A percentile compares a stretch with the other conserved stretches of the same genome.
phyloP scores from a whole-genome alignment of 2,329 filamentous ascomycete species.

The Xylaria hypoxylon region DNA sequence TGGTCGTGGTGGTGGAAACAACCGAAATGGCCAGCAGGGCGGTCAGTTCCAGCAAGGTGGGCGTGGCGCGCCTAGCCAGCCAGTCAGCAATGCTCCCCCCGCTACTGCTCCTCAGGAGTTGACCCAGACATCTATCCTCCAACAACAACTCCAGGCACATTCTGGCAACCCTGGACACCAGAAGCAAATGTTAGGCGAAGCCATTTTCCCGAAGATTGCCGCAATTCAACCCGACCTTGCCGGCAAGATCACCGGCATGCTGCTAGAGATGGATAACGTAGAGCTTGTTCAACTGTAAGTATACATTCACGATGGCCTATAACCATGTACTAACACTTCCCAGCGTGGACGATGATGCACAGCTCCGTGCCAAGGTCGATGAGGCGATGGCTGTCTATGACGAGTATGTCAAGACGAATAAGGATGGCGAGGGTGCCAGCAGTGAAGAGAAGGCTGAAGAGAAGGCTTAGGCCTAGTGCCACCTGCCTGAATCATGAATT shows the following conservation, averaged over 20 bases:
- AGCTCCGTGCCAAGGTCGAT: slow-evolving; percentile 94
- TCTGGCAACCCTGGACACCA: slow-evolving; percentile 75
- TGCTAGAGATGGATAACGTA: slow-evolving; percentile 97
- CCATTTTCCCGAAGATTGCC: slow-evolving; percentile 98
- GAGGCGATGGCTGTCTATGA: slow-evolving; percentile 98
- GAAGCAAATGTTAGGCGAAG: slow-evolving; percentile 98
- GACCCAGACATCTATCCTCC: slow-evolving; percentile 60
- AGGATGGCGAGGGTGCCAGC: slow-evolving; percentile 60
- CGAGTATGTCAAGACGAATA: slow-evolving; percentile 94
- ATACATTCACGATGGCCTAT: background rate
- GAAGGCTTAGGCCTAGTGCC: slow-evolving; percentile 59
- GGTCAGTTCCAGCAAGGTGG: slow-evolving; percentile 61
- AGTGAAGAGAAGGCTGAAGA: slow-evolving; percentile 66
- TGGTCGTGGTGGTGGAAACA: slow-evolving; percentile 59
- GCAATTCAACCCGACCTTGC: slow-evolving; percentile 93
- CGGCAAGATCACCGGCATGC: slow-evolving; percentile 99
- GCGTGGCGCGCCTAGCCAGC: slow-evolving; percentile 58
- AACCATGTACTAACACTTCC: slow-evolving; percentile 46
- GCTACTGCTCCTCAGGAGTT: slow-evolving; percentile 52
- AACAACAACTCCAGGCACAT: slow-evolving; percentile 67
- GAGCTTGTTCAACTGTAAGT: slow-evolving; percentile 97
- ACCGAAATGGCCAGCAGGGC: slow-evolving; percentile 56
- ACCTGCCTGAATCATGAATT: slow-evolving; percentile 25
- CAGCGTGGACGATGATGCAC: slow-evolving; percentile 88
- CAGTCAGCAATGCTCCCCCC: slow-evolving; percentile 53